Conservation (phyloP, 345 rosid species). For the Citrus medica region DNA sequence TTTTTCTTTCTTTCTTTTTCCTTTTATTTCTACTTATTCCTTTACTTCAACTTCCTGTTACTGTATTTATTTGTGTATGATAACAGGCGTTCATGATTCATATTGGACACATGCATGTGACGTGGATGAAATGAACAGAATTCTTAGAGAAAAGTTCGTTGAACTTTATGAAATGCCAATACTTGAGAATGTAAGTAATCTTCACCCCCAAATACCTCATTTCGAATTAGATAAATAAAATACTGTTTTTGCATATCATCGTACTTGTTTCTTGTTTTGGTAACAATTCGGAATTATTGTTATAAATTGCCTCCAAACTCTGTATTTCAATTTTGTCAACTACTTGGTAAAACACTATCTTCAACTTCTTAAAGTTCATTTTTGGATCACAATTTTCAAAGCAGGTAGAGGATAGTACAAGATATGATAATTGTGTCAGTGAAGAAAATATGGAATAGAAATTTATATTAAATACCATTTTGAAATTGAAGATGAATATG, state of each 20-base stretch:
- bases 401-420: neutral
- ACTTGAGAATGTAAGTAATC: constrained; percentile 73
- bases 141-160: constrained; percentile 87
- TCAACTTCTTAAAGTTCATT: neutral
- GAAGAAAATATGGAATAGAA: neutral
- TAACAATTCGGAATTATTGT: neutral
- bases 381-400: neutral
- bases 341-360: neutral
- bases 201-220: neutral
- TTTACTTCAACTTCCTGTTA: constrained; percentile 12
- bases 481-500: neutral
- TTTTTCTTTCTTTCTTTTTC: neutral
- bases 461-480: neutral
- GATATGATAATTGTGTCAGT: neutral
- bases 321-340: neutral
- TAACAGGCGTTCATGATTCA: constrained; percentile 96
- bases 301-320: neutral
- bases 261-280: neutral
- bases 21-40: constrained; percentile 1
- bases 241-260: neutral
- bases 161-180: constrained; percentile 85
- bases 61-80: constrained; percentile 14
- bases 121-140: constrained; percentile 77
- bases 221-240: neutral
- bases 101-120: constrained; percentile 99